Conservation (phyloP, 495 filamentous ascomycete genomes). For the Penicillium antarcticum region DNA sequence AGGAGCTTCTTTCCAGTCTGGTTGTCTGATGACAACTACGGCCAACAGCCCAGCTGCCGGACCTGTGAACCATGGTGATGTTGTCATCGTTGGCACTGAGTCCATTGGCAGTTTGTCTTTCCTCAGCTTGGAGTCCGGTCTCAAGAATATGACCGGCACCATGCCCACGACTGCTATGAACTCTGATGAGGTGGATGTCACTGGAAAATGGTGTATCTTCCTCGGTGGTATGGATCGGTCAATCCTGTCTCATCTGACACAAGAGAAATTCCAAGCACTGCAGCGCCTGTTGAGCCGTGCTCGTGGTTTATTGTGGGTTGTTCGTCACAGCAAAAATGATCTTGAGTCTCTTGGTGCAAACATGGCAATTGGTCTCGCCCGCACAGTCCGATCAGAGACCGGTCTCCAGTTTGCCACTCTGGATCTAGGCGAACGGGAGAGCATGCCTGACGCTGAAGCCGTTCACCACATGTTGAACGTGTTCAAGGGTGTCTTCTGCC, state of each 20-base stretch:
- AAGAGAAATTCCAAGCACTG: constrained; percentile 20
- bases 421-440: constrained; percentile 22
- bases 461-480: constrained; percentile 23
- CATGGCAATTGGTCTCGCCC: constrained; percentile 28
- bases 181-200: constrained; percentile 10
- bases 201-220: constrained; percentile 34
- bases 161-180: not conserved
- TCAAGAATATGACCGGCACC: constrained; percentile 13
- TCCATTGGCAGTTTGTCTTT: constrained; percentile 10
- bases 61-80: constrained; percentile 16
- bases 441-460: constrained; percentile 8
- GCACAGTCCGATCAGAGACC: constrained; percentile 32
- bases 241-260: constrained; percentile 19
- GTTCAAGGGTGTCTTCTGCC: constrained; percentile 23
- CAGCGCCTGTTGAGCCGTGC: constrained; percentile 21
- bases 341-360: constrained; percentile 17
- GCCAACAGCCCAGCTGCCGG: constrained; percentile 9
- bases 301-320: constrained; percentile 29
- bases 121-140: constrained; percentile 8
- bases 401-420: constrained; percentile 27
- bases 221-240: constrained; percentile 22
- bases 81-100: constrained; percentile 18
- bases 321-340: constrained; percentile 14
- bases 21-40: constrained; percentile 22
- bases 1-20: constrained; percentile 19